Evolutionary conservation across 1,139 yeast species (phyloP).

Genomic region (Yamadazyma triangularis): DNA sequence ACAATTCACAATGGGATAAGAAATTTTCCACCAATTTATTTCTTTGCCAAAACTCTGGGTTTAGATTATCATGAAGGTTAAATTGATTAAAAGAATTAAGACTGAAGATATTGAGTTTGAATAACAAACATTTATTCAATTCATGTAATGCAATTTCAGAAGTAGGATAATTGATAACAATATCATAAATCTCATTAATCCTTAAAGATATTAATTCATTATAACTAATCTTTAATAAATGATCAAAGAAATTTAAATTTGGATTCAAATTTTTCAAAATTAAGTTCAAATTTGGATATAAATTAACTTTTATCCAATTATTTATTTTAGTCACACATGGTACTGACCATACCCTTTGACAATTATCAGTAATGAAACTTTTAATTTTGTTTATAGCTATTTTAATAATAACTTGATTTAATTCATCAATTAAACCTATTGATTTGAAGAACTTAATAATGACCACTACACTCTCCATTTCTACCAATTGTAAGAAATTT

Average conservation of each 20-base stretch:
- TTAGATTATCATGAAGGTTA: slow-evolving; percentile 2
- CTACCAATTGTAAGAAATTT: slow-evolving; percentile 5
- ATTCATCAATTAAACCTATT: slow-evolving; percentile 20
- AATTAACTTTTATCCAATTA: slow-evolving; percentile 32
- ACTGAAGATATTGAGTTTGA: slow-evolving; percentile 10
- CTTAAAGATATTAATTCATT: slow-evolving; percentile 49
- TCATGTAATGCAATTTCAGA: slow-evolving; percentile 63
- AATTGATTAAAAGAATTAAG: slow-evolving; percentile 1
- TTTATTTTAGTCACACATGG: slow-evolving; percentile 35
- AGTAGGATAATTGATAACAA: slow-evolving; percentile 55
- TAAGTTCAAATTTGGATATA: slow-evolving; percentile 36
- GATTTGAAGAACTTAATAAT: slow-evolving; percentile 11
- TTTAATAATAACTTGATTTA: slow-evolving; percentile 37
- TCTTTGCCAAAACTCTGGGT: slow-evolving; percentile 30
- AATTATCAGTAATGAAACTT: slow-evolving; percentile 26
- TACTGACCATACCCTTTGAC: slow-evolving; percentile 37
- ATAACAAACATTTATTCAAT: slow-evolving; percentile 45
- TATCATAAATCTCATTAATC: slow-evolving; percentile 59
- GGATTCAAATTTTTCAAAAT: slow-evolving; percentile 18
- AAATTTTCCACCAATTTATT: slow-evolving; percentile 53
- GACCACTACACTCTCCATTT: slow-evolving; percentile 3
- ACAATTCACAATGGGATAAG: slow-evolving; percentile 42
- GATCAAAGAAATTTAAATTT: slow-evolving; percentile 14
- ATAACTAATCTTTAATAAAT: slow-evolving; percentile 37
- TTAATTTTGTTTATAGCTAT: slow-evolving; percentile 39